A percentile compares a stretch with the other conserved stretches of the same genome.
These are phyloP conservation scores for Aspergillus hancockii DNA, from an alignment of 495 filamentous ascomycete genomes.

Conservation along the genomic window DNA sequence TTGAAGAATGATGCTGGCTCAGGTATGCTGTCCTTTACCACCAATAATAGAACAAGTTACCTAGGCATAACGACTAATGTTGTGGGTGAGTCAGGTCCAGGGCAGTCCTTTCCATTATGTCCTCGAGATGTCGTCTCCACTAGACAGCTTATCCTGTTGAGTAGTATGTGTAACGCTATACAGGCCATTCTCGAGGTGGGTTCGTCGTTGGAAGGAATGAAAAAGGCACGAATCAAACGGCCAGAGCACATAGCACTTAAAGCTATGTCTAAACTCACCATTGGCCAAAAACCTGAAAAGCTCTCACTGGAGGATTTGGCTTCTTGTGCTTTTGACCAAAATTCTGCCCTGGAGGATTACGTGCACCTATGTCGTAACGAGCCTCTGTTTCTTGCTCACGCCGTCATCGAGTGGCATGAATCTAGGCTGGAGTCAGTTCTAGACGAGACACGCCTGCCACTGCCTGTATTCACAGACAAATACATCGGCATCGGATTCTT, in stretches of 20 bases:
- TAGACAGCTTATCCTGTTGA: conserved; percentile 24
- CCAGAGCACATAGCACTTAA: conserved; percentile 8
- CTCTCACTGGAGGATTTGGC: conserved; percentile 9
- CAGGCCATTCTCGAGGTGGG: conserved; percentile 36
- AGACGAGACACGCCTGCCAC: conserved; percentile 32
- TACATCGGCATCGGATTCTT: conserved; percentile 35
- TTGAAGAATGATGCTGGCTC: conserved; percentile 26
- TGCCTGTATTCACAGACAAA: conserved; percentile 30
- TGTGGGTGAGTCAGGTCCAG: conserved; percentile 12
- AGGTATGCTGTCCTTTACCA: conserved; percentile 14
- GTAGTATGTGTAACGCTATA: conserved; percentile 27
- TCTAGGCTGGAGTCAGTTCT: conserved; percentile 35
- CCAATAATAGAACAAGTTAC: conserved; percentile 1
- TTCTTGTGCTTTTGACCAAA: conserved; percentile 21
- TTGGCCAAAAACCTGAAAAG: conserved; percentile 1
- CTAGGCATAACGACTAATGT: conserved; percentile 17
- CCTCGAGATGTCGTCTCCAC: conserved; percentile 33
- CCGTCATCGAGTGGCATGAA: conserved; percentile 31
- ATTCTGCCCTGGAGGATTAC: conserved; percentile 20
- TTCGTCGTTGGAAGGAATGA: conserved; percentile 18
- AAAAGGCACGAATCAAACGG: conserved; percentile 18
- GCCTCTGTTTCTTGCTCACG: conserved; percentile 30
- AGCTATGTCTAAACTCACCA: neutral
- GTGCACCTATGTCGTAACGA: conserved; percentile 28
- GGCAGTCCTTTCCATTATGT: conserved; percentile 25